Evolutionary conservation across 352 stramenopile genomes (phyloP), one percentile per base, ranked within the genome.

Genomic region (Globisporangium ultimum): DNA sequence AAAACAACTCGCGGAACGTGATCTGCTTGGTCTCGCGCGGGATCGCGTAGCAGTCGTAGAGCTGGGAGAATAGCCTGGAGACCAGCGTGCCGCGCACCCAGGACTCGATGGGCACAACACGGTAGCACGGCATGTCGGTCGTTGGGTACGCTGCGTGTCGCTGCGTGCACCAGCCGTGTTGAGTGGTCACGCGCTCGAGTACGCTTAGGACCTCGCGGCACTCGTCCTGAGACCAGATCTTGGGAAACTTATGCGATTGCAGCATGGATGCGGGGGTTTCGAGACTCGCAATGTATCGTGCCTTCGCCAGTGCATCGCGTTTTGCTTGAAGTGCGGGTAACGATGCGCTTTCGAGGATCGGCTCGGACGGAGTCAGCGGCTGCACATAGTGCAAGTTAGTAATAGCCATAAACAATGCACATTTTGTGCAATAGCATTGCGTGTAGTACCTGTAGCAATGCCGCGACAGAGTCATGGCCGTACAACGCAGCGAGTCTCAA

Each of bases 1-100:
- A 94, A 56, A 96, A 96, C 20, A 96, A 70, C 50, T 96, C 88
- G 24, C 85, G 84, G 50, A 96, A 95, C 22, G 74, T 74, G 22
- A 96, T 68, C 53, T 61, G 53, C 42, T 89, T 66, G 0, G 58
- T 72, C 32, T 63, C 21, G 14, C n/a, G 36, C 3, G 66, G 58
- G 21, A 91, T 69, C 22, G 66, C 60, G 57, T 85, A 91, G 14
- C 61, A 64, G 20, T 61, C 66, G 6, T 71, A 62, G 4, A 93
- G 72, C 54, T 74, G 66, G 17, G 84, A 70, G 62, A 96, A 90
- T 13, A 93, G 68, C 9, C 81, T 69, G 2, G 57, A 20, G 12
- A 55, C 45, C 21, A 95, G 61, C 0, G 70, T 72, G 2, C 71
- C 67, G 20, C 79, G 72, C 8, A 95, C 80, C 86, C 86, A 95